Evolutionary conservation across 345 rosid species (phyloP).

Genomic region (Euphorbia lathyris): DNA sequence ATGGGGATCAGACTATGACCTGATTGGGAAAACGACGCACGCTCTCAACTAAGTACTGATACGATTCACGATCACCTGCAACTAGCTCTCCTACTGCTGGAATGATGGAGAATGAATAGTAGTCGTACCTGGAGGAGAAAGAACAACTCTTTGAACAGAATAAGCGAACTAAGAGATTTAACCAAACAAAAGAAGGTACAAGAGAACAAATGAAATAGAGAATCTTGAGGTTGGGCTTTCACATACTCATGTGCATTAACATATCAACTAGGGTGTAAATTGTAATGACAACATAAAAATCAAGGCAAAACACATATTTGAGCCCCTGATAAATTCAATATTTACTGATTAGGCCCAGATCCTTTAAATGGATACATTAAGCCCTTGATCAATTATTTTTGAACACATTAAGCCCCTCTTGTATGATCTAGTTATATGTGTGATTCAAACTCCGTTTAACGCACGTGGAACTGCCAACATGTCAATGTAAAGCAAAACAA

Average conservation of each 20-base stretch:
- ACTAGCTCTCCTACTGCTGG: conserved; percentile 81
- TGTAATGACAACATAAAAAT: too few species aligned
- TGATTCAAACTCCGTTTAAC: too few species aligned
- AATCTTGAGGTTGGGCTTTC: background rate
- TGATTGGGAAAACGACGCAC: conserved; percentile 88
- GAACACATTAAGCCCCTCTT: too few species aligned
- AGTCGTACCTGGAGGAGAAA: conserved; percentile 58
- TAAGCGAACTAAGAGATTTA: background rate
- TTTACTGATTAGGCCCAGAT: too few species aligned
- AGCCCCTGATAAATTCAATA: too few species aligned
- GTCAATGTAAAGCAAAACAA: too few species aligned
- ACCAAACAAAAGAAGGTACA: background rate
- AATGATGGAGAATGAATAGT: conserved; percentile 77
- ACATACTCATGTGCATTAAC: background rate
- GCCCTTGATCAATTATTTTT: too few species aligned
- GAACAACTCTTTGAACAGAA: background rate
- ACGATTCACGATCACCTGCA: conserved; percentile 76
- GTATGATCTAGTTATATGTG: too few species aligned
- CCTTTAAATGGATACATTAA: too few species aligned
- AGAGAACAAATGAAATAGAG: background rate
- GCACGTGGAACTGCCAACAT: too few species aligned
- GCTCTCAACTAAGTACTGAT: conserved; percentile 93
- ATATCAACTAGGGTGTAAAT: too few species aligned
- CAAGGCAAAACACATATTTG: too few species aligned
- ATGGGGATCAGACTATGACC: conserved; percentile 8